Base-by-base conservation (phyloP, 768 basidiomycete genomes). In the Psilocybe subaeruginosa region DNA sequence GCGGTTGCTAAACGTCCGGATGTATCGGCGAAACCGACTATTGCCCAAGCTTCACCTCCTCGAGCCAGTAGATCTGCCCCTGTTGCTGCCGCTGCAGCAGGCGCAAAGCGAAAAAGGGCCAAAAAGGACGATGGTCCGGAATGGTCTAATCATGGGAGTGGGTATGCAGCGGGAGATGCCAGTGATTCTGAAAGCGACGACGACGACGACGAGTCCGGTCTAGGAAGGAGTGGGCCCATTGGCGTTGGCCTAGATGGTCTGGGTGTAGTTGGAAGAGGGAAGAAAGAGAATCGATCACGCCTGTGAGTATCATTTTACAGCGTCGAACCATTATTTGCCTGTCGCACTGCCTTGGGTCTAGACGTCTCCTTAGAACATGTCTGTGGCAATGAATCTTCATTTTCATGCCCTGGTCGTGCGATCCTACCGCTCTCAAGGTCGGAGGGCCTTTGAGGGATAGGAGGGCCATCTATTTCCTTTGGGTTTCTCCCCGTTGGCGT, bases 181-280 rank as follows among this genome's bases (percentile, higher is more conserved):
- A 77, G 75, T 54, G 80, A 77, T 45, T 73, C 72, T 6, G 79
- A 79, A 6, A 77, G 76, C 46, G 78, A 82, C 46, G 79, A 80
- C 1, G 77, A 77, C 8, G 69, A 80, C 1, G 77, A 76, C 16
- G 69, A 70, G 37, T 66, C 68, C 17, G 71, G 66, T 3, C 68
- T 69, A 43, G 71, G 60, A 8, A 69, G 65, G 66, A 65, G 70
- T 29, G 79, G 77, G 16, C 79, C 79, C 0, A 80, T 82, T 62
- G 79, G 76, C 61, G 79, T 84, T 14, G 82, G 82, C 11, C 73
- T 81, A 68, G 78, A 72, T 56, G 82, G 80, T 3, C 66, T 83
- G 52, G 80, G 80, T 27, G 77, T 80, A 1, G 64, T 67, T 31
- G 68, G 67, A 53, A 68, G 70, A 50, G 73, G 69, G 23, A 73